Conservation (phyloP, 78 protist genomes). For the Tieghemostelium lacteum region DNA sequence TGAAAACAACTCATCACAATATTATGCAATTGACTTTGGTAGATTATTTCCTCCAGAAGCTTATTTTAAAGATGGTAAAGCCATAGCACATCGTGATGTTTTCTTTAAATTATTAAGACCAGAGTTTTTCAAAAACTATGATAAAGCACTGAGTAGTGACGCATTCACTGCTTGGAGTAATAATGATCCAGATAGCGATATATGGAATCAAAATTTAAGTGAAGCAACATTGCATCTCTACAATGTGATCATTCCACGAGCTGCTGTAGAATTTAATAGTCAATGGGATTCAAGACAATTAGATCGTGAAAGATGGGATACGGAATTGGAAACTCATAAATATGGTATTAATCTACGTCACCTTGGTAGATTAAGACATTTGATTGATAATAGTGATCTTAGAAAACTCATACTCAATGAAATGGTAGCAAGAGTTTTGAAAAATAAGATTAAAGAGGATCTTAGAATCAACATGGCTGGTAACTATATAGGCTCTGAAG, state of each 20-base stretch:
- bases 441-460: slow-evolving; percentile 22
- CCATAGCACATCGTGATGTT: slow-evolving; percentile 4
- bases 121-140: slow-evolving; percentile 33
- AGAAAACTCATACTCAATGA: slow-evolving; percentile 27
- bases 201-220: slow-evolving; percentile 23
- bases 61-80: not conserved
- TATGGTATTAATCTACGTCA: slow-evolving; percentile 53
- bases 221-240: slow-evolving; percentile 9
- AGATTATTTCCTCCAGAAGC: slow-evolving; percentile 74
- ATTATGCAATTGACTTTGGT: slow-evolving; percentile 66
- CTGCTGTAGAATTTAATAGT: not conserved
- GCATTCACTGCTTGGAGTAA: slow-evolving; percentile 68
- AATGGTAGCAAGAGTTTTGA: slow-evolving; percentile 51
- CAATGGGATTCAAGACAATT: too few species aligned
- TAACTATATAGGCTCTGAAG: slow-evolving; percentile 10
- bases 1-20: not conserved
- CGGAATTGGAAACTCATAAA: slow-evolving; percentile 29
- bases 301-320: too few species aligned
- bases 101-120: slow-evolving; percentile 73
- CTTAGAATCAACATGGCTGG: slow-evolving; percentile 9
- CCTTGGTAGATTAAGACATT: slow-evolving; percentile 24
- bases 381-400: not conserved
- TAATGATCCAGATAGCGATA: not conserved
- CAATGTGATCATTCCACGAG: slow-evolving; percentile 9
- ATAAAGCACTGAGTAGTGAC: slow-evolving; percentile 39